Conservation (phyloP, 768 basidiomycete genomes). For the Peribolospora kevripleyi region DNA sequence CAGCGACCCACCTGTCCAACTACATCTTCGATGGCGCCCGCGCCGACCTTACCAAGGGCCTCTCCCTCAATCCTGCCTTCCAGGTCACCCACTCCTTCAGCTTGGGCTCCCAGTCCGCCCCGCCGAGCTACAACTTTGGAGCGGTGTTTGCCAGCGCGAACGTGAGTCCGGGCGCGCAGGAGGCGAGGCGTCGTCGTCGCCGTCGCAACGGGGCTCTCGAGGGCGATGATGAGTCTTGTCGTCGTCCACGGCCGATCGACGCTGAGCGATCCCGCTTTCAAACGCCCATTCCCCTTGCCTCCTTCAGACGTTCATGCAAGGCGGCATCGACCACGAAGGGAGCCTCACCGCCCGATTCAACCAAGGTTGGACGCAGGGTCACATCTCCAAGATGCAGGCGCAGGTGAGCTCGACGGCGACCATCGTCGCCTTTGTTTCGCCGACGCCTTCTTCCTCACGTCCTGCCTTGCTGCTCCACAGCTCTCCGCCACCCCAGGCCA, state of each 20-base stretch:
- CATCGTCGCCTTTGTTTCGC: background rate
- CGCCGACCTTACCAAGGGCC: slow-evolving; percentile 79
- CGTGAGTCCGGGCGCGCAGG: slow-evolving; percentile 24
- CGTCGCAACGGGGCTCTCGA: background rate
- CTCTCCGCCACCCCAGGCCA: slow-evolving; percentile 28
- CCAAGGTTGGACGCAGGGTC: slow-evolving; percentile 54
- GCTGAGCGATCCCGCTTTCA: background rate
- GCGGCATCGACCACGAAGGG: slow-evolving; percentile 79
- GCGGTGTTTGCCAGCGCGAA: slow-evolving; percentile 68
- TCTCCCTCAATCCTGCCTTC: slow-evolving; percentile 85
- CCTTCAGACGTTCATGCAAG: slow-evolving; percentile 63
- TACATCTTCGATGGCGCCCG: slow-evolving; percentile 93
- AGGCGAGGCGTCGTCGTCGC: too few species aligned
- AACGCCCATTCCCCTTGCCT: background rate
- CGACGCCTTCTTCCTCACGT: background rate
- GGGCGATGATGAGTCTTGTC: too few species aligned
- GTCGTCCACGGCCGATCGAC: too few species aligned
- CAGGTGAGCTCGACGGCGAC: slow-evolving; percentile 32
- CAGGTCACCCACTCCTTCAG: slow-evolving; percentile 93
- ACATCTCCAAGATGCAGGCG: slow-evolving; percentile 63
- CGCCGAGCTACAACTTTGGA: slow-evolving; percentile 81
- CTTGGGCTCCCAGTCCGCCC: slow-evolving; percentile 57
- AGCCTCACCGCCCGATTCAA: slow-evolving; percentile 70
- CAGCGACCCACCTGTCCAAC: slow-evolving; percentile 77
- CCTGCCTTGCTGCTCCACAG: background rate